phyloP scores from a whole-genome alignment of 2,329 filamentous ascomycete genomes.

The Metarhizium rileyi region DNA sequence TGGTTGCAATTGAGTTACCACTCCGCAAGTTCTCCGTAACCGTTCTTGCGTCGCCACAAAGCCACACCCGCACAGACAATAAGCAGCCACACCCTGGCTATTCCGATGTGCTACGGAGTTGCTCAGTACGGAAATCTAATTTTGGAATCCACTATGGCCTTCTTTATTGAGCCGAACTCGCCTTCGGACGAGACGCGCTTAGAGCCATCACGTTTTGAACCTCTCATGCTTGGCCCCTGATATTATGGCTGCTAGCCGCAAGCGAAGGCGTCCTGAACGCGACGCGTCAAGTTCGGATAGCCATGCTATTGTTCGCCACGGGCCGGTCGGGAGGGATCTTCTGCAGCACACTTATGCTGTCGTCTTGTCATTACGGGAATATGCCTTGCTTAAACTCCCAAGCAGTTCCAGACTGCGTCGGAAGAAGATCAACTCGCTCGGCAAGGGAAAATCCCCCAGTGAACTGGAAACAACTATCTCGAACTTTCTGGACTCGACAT shows the following conservation, averaged over 20 bases:
- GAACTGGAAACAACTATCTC: slow-evolving; percentile 36
- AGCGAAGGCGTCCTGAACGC: slow-evolving; percentile 16
- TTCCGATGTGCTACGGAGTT: too few relatives aligned
- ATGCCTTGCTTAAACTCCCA: slow-evolving; percentile 58
- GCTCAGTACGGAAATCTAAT: too few relatives aligned
- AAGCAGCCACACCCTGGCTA: not conserved
- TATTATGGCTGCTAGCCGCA: slow-evolving; percentile 17
- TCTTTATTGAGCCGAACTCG: not conserved
- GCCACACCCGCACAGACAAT: not conserved
- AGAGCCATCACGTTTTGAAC: not conserved
- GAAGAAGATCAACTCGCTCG: slow-evolving; percentile 43
- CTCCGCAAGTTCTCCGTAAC: not conserved
- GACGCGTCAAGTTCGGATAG: not conserved
- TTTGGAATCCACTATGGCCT: not conserved
- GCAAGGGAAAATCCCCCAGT: slow-evolving; percentile 16
- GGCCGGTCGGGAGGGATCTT: slow-evolving; percentile 45
- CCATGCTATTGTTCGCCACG: not conserved
- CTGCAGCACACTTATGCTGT: slow-evolving; percentile 58
- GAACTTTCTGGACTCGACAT: slow-evolving; percentile 55
- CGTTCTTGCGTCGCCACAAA: not conserved
- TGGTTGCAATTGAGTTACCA: not conserved
- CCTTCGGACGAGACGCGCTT: not conserved
- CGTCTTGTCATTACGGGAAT: slow-evolving; percentile 59
- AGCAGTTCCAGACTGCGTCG: slow-evolving; percentile 52
- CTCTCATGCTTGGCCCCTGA: not conserved